Evolutionary conservation across 1,284 basidiomycete genomes (phyloP).

Genomic region (Porodaedalea pini): DNA sequence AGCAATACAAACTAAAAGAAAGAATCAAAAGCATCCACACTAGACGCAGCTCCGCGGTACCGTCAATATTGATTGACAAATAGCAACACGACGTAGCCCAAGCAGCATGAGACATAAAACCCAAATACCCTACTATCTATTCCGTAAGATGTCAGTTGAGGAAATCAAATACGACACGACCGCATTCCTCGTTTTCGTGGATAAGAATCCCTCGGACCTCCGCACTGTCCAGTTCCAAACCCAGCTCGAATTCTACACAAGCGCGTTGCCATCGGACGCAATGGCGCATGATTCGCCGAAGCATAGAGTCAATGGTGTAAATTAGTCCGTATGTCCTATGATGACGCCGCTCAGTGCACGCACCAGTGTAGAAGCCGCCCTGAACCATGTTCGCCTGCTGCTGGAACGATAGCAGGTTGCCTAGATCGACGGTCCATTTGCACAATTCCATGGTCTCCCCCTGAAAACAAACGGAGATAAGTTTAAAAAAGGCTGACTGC

Average conservation of each 20-base stretch:
- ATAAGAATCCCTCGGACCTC: conserved; percentile 77
- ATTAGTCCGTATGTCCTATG: not conserved
- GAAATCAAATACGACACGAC: conserved; percentile 50
- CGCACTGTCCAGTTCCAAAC: conserved; percentile 74
- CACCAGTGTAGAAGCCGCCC: conserved; percentile 76
- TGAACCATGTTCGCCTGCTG: conserved; percentile 52
- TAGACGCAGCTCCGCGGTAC: too few species aligned
- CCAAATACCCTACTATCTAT: too few species aligned
- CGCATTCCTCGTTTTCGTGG: conserved; percentile 72
- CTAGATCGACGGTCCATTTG: conserved; percentile 82
- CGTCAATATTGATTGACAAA: too few species aligned
- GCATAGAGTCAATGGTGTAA: not conserved
- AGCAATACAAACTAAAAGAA: not conserved
- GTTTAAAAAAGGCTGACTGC: conserved; percentile 1
- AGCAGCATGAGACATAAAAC: too few species aligned
- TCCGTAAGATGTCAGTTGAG: conserved; percentile 46
- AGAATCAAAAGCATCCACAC: not conserved
- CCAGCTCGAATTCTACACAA: conserved; percentile 70
- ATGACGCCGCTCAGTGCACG: conserved; percentile 12
- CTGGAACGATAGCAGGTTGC: conserved; percentile 70
- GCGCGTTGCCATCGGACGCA: conserved; percentile 2
- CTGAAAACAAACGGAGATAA: conserved; percentile 27
- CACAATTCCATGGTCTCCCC: conserved; percentile 72
- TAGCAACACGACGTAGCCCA: too few species aligned
- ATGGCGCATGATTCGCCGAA: not conserved